A percentile compares a stretch with the other conserved stretches of the same genome.
Evolutionary conservation across 768 basidiomycete species (phyloP).

Genomic region (Lyophyllum semitale): DNA sequence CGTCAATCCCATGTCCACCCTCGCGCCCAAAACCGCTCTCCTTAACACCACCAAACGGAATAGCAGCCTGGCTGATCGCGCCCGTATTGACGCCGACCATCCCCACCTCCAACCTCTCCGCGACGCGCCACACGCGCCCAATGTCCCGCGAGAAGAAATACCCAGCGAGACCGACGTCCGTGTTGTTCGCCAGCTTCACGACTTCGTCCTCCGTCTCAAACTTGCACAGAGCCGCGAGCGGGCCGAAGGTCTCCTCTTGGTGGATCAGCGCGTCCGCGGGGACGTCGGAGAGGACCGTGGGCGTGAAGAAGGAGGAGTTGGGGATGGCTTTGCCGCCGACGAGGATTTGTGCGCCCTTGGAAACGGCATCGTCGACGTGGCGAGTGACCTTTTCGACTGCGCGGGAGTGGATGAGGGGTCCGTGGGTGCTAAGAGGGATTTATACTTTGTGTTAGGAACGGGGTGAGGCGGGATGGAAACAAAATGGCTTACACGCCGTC

Average conservation of each 20-base stretch:
- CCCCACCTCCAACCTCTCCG: constrained; percentile 91
- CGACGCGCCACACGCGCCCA: constrained; percentile 90
- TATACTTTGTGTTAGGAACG: not conserved
- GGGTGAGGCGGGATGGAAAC: not conserved
- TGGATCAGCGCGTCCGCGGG: constrained; percentile 63
- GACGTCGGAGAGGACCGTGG: constrained; percentile 90
- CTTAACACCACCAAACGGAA: constrained; percentile 91
- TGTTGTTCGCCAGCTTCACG: constrained; percentile 79
- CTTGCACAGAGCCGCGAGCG: constrained; percentile 81
- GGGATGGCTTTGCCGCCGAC: constrained; percentile 80
- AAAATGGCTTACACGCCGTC: constrained; percentile 60
- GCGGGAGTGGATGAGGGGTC: constrained; percentile 87
- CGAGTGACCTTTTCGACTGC: constrained; percentile 83
- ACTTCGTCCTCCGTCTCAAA: constrained; percentile 97
- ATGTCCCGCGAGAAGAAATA: constrained; percentile 91
- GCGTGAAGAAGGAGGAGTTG: constrained; percentile 71
- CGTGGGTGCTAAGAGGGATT: constrained; percentile 71
- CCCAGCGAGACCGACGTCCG: constrained; percentile 86
- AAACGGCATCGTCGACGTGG: constrained; percentile 88
- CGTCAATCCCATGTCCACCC: constrained; percentile 87
- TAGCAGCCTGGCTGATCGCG: constrained; percentile 70
- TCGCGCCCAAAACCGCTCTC: constrained; percentile 86
- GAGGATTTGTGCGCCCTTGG: constrained; percentile 83
- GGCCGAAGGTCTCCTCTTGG: constrained; percentile 94
- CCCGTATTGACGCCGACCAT: constrained; percentile 89